These are phyloP conservation scores for Hyphopichia khmerensis DNA, from an alignment of 1,139 yeast genomes.

Conservation along the genomic window DNA sequence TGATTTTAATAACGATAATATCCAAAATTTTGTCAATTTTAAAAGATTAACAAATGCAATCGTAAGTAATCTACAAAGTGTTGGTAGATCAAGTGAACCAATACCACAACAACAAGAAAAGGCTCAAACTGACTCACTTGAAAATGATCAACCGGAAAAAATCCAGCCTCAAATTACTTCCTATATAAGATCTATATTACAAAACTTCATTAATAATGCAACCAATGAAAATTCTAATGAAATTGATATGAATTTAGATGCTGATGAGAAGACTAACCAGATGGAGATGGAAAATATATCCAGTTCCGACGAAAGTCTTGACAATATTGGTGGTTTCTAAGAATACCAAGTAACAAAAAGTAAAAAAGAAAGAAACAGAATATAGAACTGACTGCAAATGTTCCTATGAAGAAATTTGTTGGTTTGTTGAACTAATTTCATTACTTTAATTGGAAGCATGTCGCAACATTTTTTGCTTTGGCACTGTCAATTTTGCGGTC, in stretches of 20 bases:
- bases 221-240: conserved; percentile 6
- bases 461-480: neutral
- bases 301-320: neutral
- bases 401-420: no score
- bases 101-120: neutral
- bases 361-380: no score
- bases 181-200: conserved; percentile 38
- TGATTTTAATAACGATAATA: conserved; percentile 15
- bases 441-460: neutral
- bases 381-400: no score
- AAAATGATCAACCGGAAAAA: conserved; percentile 2
- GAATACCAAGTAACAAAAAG: neutral
- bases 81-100: neutral
- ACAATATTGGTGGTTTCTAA: conserved; percentile 6
- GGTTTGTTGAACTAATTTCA: neutral
- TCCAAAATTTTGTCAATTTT: conserved; percentile 26
- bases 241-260: neutral
- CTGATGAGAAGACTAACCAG: neutral
- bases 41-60: conserved; percentile 26
- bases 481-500: no score
- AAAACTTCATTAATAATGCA: conserved; percentile 38
- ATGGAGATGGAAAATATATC: neutral
- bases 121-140: no score
- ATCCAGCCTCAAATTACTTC: conserved; percentile 9
- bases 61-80: conserved; percentile 9